Evolutionary conservation across 73 alveolate genomes (phyloP), one percentile per base, ranked within the genome.

Genomic region (Paramecium bursaria): DNA sequence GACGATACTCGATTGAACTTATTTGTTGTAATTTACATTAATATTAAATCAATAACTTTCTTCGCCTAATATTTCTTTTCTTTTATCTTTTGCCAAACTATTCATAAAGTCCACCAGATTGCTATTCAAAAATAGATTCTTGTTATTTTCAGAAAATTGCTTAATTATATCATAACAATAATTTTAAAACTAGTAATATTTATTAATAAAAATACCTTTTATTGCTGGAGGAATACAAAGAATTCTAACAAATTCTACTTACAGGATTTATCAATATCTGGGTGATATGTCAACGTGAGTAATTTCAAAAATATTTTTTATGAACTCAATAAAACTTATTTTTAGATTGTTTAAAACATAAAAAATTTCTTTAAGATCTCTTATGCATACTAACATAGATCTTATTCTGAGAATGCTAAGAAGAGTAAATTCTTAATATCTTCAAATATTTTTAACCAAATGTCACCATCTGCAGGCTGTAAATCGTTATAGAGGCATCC

Each of bases 401-500:
- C 89, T 79, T 73, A 44, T 33, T 79, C 77, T 19, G 60, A 79
- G 0, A 79, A 26, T 11, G 89, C 89, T 11, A 79, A 14, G 27
- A 79, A 79, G 25, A 54, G 30, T 2, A 53, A 47, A 10, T 55
- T 30, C 73, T 79, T 79, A 23, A 57, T 53, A 42, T 79, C 54
- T 21, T 79, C 76, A 73, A 39, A 79, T 17, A 79, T 79, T 15
- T 48, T 39, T 4, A 79, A 48, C 89, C 89, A 79, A 4, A 73
- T 79, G 9, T 79, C 80, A n/a, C 89, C 76, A 35, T 79, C 89
- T 53, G 26, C 25, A 29, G 51, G 42, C 22, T 39, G 31, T 35
- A 79, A 39, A 14, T 61, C 14, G 10, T 79, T 54, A 35, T 90
- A 75, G 3, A 92, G 75, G 35, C 97, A 92, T 3, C 95, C 97